Evolutionary conservation across 2,329 filamentous ascomycete genomes (phyloP).

Genomic region (Nemania diffusa): DNA sequence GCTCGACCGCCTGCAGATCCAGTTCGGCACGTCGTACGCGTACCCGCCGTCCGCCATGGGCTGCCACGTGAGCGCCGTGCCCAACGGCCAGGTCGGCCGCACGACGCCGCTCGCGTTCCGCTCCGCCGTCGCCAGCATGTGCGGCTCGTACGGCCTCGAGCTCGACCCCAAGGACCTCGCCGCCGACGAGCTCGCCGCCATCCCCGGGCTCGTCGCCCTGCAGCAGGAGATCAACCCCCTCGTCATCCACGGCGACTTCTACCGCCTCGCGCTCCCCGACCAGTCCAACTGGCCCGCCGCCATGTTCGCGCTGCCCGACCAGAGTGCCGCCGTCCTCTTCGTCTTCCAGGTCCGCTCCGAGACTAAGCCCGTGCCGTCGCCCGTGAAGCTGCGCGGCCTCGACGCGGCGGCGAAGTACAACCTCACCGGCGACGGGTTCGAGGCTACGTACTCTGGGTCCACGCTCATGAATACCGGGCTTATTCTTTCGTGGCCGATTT

Average conservation of each 20-base stretch:
- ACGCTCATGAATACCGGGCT: slow-evolving; percentile 72
- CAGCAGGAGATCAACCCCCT: slow-evolving; percentile 69
- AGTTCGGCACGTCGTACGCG: slow-evolving; percentile 70
- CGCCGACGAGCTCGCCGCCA: slow-evolving; percentile 60
- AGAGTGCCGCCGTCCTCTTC: slow-evolving; percentile 63
- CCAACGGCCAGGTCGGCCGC: slow-evolving; percentile 67
- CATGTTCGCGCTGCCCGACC: slow-evolving; percentile 66
- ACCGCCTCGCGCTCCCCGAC: slow-evolving; percentile 67
- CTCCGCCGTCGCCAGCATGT: slow-evolving; percentile 75
- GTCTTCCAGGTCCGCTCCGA: slow-evolving; percentile 67
- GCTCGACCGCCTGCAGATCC: slow-evolving; percentile 68
- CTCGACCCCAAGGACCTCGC: slow-evolving; percentile 65
- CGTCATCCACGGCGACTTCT: slow-evolving; percentile 67
- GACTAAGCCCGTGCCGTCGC: slow-evolving; percentile 64
- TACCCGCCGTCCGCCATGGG: slow-evolving; percentile 73
- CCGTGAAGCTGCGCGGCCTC: slow-evolving; percentile 65
- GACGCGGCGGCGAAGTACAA: slow-evolving; percentile 65
- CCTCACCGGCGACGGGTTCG: slow-evolving; percentile 56
- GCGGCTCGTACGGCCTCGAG: slow-evolving; percentile 73
- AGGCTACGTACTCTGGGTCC: slow-evolving; percentile 63
- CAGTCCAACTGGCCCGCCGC: slow-evolving; percentile 71
- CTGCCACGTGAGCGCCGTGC: slow-evolving; percentile 71
- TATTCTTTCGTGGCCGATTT: slow-evolving; percentile 57
- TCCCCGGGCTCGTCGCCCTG: slow-evolving; percentile 65
- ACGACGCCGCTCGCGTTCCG: slow-evolving; percentile 68